A percentile compares a stretch with the other conserved stretches of the same genome.
phyloP scores from a whole-genome alignment of 306 rosid genomes.

The Cyclanthera cordifolia region DNA sequence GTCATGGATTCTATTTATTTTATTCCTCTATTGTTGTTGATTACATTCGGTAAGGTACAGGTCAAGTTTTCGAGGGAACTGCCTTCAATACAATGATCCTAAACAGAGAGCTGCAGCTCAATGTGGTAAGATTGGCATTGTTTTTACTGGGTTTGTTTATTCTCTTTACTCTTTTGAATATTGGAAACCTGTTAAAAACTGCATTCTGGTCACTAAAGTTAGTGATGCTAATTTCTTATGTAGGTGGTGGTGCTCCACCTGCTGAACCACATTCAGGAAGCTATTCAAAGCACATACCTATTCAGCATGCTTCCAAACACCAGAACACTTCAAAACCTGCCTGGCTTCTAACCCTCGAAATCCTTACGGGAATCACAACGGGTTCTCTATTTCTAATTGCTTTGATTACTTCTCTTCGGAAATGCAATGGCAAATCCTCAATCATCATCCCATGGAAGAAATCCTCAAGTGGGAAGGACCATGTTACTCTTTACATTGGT shows the following conservation, averaged over 20 bases:
- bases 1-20: conserved; percentile 13
- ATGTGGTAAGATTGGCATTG: conserved; percentile 48
- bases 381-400: conserved; percentile 60
- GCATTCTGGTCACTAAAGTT: background rate
- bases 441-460: conserved; percentile 86
- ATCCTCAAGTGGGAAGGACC: conserved; percentile 65
- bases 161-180: background rate
- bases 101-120: conserved; percentile 55
- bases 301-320: conserved; percentile 31
- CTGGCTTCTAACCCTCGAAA: conserved; percentile 82
- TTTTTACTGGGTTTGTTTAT: background rate
- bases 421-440: conserved; percentile 60
- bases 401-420: conserved; percentile 47
- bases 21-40: conserved; percentile 17
- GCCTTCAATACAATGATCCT: conserved; percentile 44
- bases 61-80: conserved; percentile 81
- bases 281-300: conserved; percentile 23
- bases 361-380: conserved; percentile 62
- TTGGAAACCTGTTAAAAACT: background rate
- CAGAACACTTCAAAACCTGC: conserved; percentile 48
- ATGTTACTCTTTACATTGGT: conserved; percentile 50
- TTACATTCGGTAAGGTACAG: conserved; percentile 28
- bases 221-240: conserved; percentile 6
- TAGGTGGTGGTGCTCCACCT: conserved; percentile 55
- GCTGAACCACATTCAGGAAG: conserved; percentile 42